Percentiles rank a stretch among this genome's conserved stretches.
Evolutionary conservation across 345 rosid genomes (phyloP).

Genomic region (Tarenaya hassleriana): DNA sequence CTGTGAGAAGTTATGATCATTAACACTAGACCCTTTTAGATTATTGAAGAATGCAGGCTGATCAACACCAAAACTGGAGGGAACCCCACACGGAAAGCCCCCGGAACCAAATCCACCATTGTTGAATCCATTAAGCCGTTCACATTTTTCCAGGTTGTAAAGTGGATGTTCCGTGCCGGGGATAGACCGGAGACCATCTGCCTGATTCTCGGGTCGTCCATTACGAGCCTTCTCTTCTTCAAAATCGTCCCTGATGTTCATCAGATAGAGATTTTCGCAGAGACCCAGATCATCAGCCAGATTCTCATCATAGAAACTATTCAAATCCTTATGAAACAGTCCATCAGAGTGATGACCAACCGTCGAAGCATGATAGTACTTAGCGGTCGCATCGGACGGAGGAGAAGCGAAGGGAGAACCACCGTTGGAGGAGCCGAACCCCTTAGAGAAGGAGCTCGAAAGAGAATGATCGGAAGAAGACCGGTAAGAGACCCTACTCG

Average conservation of each 20-base stretch:
- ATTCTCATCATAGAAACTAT: slow-evolving; percentile 12
- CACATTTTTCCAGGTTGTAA: background rate
- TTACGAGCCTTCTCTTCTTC: slow-evolving; percentile 7
- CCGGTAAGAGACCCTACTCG: slow-evolving; percentile 30
- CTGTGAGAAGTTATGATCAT: no score
- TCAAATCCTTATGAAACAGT: slow-evolving; percentile 1
- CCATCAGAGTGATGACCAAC: no score
- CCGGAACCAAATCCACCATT: slow-evolving; percentile 9
- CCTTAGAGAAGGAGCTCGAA: slow-evolving; percentile 34
- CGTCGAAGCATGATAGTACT: background rate
- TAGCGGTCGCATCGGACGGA: slow-evolving; percentile 14
- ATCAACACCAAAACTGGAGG: slow-evolving; percentile 9
- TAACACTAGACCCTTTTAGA: background rate
- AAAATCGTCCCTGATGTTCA: slow-evolving; percentile 13
- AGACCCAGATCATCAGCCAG: no score
- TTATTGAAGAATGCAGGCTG: background rate
- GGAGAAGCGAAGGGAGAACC: slow-evolving; percentile 34
- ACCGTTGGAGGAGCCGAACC: slow-evolving; percentile 32
- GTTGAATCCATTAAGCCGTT: background rate
- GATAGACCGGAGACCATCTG: background rate
- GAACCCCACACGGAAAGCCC: slow-evolving; percentile 8
- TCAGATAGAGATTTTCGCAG: slow-evolving; percentile 8
- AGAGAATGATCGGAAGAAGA: slow-evolving; percentile 30
- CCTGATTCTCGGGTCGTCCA: background rate
- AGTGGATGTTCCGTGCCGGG: slow-evolving; percentile 7